phyloP scores from a whole-genome alignment of 2,329 filamentous ascomycete genomes.

The Penicillium sp. region DNA sequence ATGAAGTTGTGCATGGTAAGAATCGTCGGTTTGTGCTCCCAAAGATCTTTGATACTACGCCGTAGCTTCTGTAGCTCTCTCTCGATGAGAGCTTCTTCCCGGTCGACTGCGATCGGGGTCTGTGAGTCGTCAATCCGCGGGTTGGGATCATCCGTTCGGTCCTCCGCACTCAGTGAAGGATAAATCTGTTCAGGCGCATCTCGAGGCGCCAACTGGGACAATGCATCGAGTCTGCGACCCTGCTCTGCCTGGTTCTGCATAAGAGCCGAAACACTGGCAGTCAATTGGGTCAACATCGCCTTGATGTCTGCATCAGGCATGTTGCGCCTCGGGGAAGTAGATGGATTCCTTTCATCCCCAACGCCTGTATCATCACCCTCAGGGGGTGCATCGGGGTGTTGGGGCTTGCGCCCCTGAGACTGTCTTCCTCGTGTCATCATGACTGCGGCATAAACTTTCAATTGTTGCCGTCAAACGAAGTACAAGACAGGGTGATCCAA shows the following conservation, averaged over 20 bases:
- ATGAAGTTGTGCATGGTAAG: constrained; percentile 1
- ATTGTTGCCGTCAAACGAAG: not conserved
- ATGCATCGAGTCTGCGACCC: not conserved
- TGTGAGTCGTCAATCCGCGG: not conserved
- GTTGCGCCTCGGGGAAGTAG: not conserved
- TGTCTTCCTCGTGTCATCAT: not conserved
- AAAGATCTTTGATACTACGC: not conserved
- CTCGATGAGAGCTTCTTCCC: not conserved
- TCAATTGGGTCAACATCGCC: not conserved
- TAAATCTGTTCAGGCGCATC: not conserved
- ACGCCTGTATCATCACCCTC: not conserved
- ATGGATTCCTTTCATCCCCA: not conserved
- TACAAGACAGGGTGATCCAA: not conserved
- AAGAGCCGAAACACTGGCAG: not conserved
- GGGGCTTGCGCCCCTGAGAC: not conserved
- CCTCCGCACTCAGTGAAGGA: not conserved
- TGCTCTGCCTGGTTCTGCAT: not conserved
- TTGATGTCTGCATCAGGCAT: not conserved
- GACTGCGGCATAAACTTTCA: not conserved
- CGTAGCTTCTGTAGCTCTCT: constrained; percentile 2
- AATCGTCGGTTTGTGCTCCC: not conserved
- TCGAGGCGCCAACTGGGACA: not conserved
- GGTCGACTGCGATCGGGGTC: not conserved
- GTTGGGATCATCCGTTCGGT: not conserved
- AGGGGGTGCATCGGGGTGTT: not conserved